Conservation (phyloP, 164 flowering plant genomes). For the Aristolochia contorta region DNA sequence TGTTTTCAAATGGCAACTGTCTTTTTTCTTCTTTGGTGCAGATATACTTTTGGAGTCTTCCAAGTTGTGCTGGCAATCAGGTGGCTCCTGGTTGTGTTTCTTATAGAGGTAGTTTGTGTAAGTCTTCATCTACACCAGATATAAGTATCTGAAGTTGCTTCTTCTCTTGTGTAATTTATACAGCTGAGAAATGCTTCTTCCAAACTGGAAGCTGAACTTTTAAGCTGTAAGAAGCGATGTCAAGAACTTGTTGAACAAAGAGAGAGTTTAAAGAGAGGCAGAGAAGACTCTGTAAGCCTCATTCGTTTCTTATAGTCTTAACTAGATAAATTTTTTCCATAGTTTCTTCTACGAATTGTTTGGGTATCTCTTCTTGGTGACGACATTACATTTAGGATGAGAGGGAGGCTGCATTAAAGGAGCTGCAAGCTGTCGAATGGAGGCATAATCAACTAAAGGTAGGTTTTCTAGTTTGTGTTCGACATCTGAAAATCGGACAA, state of each 20-base stretch:
- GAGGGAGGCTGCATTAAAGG: conserved; percentile 60
- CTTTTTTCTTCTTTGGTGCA: conserved; percentile 19
- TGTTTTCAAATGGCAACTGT: not conserved
- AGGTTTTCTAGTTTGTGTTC: conserved; percentile 2
- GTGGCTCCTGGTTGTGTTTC: conserved; percentile 15
- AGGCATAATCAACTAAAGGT: conserved; percentile 74
- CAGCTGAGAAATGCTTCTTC: conserved; percentile 63
- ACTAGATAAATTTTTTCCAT: too few species aligned
- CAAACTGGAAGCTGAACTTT: conserved; percentile 76
- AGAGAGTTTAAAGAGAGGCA: conserved; percentile 59
- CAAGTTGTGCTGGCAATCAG: conserved; percentile 99
- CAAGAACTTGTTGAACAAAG: conserved; percentile 53
- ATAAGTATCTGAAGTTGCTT: not conserved
- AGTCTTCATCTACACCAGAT: not conserved
- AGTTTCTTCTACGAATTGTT: not conserved
- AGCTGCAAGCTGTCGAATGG: conserved; percentile 54
- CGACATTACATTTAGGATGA: conserved; percentile 50
- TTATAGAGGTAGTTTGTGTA: not conserved
- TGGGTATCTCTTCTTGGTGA: not conserved
- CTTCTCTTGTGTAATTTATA: conserved; percentile 2
- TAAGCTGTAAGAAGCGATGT: conserved; percentile 46
- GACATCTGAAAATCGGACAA: not conserved
- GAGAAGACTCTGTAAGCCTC: conserved; percentile 79
- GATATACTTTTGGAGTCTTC: conserved; percentile 99
- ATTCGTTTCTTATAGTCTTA: not conserved